phyloP scores from a whole-genome alignment of 257 asterid species.

The Petrea volubilis region DNA sequence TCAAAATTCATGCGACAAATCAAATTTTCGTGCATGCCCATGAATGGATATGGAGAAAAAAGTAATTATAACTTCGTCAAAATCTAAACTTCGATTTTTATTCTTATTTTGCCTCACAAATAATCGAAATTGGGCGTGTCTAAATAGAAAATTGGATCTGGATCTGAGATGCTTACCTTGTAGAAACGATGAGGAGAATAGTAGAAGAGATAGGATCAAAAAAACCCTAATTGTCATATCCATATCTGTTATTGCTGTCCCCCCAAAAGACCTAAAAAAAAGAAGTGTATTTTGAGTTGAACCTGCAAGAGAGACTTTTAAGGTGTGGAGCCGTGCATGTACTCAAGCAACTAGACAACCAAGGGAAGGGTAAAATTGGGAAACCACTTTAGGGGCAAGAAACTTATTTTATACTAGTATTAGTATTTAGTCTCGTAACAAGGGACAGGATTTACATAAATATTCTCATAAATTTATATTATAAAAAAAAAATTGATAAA shows the following conservation, averaged over 20 bases:
- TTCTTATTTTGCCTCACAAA: no score
- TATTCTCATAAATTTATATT: no score
- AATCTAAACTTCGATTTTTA: no score
- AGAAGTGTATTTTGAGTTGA: not conserved
- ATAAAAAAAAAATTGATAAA: no score
- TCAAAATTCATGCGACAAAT: not conserved
- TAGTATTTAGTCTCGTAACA: no score
- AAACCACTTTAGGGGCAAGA: not conserved
- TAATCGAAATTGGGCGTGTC: no score
- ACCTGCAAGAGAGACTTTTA: constrained; percentile 11
- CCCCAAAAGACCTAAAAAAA: constrained; percentile 4
- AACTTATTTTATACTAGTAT: not conserved
- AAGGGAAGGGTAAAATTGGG: constrained; percentile 12
- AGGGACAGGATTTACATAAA: no score
- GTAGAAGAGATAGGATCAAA: constrained; percentile 52
- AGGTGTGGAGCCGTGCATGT: constrained; percentile 13
- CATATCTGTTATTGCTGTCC: not conserved
- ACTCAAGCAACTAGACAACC: not conserved
- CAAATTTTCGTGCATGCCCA: not conserved
- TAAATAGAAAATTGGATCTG: constrained; percentile 17
- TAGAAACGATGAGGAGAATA: constrained; percentile 53
- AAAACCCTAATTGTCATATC: constrained; percentile 59
- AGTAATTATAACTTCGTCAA: not conserved
- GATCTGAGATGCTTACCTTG: constrained; percentile 54
- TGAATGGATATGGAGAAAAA: not conserved